These are phyloP conservation scores for Pleurotus cornucopiae DNA, from an alignment of 768 basidiomycete genomes.

Conservation along the genomic window DNA sequence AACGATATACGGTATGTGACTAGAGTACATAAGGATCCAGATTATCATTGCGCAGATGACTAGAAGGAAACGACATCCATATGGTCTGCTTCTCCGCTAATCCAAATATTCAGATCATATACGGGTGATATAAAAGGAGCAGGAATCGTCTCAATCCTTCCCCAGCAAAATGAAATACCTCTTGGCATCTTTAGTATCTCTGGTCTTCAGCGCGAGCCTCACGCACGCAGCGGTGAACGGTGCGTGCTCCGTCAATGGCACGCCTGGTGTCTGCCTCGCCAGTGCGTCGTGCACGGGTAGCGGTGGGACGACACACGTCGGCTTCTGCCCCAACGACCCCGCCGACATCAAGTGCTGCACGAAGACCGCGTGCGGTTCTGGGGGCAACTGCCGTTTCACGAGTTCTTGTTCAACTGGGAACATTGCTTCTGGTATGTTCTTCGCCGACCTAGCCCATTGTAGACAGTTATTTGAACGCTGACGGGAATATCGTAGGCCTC, in stretches of 20 bases:
- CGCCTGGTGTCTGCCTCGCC: slow-evolving; percentile 9
- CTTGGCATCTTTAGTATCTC: background rate
- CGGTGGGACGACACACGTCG: slow-evolving; percentile 7
- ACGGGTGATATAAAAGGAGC: too few relatives aligned
- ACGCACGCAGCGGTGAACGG: slow-evolving; percentile 11
- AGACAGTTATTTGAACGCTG: background rate
- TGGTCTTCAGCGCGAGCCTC: background rate
- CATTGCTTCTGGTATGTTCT: slow-evolving; percentile 16
- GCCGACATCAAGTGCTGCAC: slow-evolving; percentile 12
- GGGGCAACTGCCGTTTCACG: slow-evolving; percentile 9
- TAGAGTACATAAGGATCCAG: too few relatives aligned
- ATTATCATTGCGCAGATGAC: too few relatives aligned
- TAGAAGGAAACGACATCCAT: too few relatives aligned
- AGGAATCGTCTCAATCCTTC: too few relatives aligned
- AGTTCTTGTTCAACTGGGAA: slow-evolving; percentile 10
- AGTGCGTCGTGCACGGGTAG: slow-evolving; percentile 5
- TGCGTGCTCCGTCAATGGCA: slow-evolving; percentile 6
- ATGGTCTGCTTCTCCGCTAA: too few relatives aligned
- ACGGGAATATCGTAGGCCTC: slow-evolving; percentile 14
- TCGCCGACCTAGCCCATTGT: background rate
- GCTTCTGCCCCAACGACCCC: slow-evolving; percentile 10
- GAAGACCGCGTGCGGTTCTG: slow-evolving; percentile 8
- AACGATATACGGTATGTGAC: too few relatives aligned
- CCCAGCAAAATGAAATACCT: background rate
- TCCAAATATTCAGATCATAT: too few relatives aligned